Percentiles rank a stretch among this genome's conserved stretches.
These are phyloP conservation scores for Cucurbita ficifolia DNA, from an alignment of 306 rosid genomes.

Conservation along the genomic window DNA sequence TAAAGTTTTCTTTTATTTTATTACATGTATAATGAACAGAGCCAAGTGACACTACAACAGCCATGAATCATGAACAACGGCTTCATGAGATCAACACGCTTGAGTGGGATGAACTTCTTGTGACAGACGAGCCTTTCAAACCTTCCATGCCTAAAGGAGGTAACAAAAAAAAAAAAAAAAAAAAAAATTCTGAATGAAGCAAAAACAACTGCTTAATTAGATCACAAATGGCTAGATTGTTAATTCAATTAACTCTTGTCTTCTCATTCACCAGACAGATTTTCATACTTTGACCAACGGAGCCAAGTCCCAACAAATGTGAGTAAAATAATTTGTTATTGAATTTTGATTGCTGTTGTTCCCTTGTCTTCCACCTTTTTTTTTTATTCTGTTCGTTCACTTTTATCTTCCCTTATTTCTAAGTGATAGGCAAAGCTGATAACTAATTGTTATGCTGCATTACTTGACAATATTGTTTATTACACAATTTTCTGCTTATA, in stretches of 20 bases:
- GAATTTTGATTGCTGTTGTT: not conserved
- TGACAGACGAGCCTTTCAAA: slow-evolving; percentile 28
- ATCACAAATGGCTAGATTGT: slow-evolving; percentile 5
- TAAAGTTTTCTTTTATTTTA: slow-evolving; percentile 10
- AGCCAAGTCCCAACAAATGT: slow-evolving; percentile 45
- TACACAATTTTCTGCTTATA: not conserved
- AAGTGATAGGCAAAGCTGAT: not conserved
- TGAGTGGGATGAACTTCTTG: slow-evolving; percentile 95
- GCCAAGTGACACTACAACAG: slow-evolving; percentile 21
- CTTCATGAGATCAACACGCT: slow-evolving; percentile 93
- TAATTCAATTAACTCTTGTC: slow-evolving; percentile 7
- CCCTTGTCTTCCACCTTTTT: not conserved
- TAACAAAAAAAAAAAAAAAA: slow-evolving; percentile 17
- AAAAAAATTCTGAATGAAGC: slow-evolving; percentile 8
- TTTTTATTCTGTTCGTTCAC: not conserved
- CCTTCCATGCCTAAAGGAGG: slow-evolving; percentile 34
- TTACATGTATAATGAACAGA: slow-evolving; percentile 32
- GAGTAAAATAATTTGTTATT: slow-evolving; percentile 24
- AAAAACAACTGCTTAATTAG: slow-evolving; percentile 9
- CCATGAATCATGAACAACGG: slow-evolving; percentile 39
- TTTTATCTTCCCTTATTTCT: not conserved
- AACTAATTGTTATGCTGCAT: not conserved
- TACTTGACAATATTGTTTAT: not conserved
- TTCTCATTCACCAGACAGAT: slow-evolving; percentile 24
- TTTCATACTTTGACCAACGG: slow-evolving; percentile 35